These are phyloP conservation scores for Pluteus cervinus DNA, from an alignment of 768 basidiomycete species.

Conservation along the genomic window DNA sequence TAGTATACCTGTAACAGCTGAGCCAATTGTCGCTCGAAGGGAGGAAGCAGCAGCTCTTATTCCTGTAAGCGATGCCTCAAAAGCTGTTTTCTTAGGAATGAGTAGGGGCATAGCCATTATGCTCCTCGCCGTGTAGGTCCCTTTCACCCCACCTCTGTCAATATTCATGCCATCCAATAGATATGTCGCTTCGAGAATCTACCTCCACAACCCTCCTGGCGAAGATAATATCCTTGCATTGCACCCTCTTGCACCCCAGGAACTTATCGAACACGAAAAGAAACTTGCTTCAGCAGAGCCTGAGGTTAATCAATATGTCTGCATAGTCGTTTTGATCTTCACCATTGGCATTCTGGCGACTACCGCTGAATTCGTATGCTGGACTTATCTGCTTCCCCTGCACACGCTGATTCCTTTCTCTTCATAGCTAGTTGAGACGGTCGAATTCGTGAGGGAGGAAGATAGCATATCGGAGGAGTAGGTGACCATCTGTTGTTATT, in stretches of 20 bases:
- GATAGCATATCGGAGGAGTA: constrained; percentile 48
- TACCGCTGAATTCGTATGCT: constrained; percentile 66
- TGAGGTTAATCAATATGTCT: constrained; percentile 58
- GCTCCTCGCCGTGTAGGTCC: constrained; percentile 50
- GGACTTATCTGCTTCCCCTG: constrained; percentile 48
- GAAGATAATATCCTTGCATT: constrained; percentile 38
- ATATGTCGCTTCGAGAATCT: constrained; percentile 64
- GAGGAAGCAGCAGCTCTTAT: constrained; percentile 13
- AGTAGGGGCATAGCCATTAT: constrained; percentile 63
- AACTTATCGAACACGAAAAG: constrained; percentile 33
- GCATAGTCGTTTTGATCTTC: constrained; percentile 42
- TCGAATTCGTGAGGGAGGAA: constrained; percentile 44
- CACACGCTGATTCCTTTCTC: background rate
- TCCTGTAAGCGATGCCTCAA: constrained; percentile 37
- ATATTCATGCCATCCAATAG: constrained; percentile 21
- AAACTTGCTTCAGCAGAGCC: constrained; percentile 36
- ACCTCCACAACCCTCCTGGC: constrained; percentile 66
- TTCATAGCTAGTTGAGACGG: constrained; percentile 55
- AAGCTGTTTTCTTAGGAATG: constrained; percentile 46
- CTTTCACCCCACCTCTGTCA: background rate
- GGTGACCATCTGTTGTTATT: constrained; percentile 9
- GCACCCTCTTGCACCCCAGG: constrained; percentile 38
- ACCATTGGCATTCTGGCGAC: constrained; percentile 58
- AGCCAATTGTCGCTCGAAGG: constrained; percentile 1
- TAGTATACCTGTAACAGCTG: constrained; percentile 17